These are phyloP conservation scores for Tanacetum coccineum DNA, from an alignment of 129 eudicot genomes.

Conservation along the genomic window DNA sequence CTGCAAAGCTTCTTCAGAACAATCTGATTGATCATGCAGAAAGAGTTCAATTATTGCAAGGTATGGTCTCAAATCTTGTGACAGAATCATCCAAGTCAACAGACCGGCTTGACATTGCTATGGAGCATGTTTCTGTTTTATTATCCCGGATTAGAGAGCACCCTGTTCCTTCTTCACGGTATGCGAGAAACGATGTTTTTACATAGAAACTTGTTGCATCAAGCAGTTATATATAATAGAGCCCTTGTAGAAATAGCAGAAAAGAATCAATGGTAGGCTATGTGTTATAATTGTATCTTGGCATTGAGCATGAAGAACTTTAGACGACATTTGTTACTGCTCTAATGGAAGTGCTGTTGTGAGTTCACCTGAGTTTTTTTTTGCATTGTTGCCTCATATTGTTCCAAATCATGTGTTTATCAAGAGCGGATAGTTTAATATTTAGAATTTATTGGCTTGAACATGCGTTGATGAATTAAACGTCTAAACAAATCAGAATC, in stretches of 20 bases:
- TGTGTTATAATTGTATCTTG: constrained; percentile 14
- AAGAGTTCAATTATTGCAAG: constrained; percentile 71
- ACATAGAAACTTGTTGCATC: constrained; percentile 28
- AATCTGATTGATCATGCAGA: constrained; percentile 58
- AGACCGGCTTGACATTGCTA: constrained; percentile 78
- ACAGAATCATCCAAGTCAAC: constrained; percentile 81
- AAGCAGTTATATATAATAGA: constrained; percentile 22
- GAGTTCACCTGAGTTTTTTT: background rate
- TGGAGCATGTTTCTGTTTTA: constrained; percentile 75
- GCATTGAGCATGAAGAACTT: constrained; percentile 18
- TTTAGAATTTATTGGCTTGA: no score
- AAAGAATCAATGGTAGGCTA: constrained; percentile 20
- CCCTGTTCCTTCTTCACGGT: constrained; percentile 52
- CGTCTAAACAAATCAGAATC: no score
- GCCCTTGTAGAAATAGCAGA: constrained; percentile 17
- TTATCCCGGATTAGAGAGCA: constrained; percentile 74
- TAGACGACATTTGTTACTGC: constrained; percentile 3
- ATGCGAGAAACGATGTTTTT: constrained; percentile 36
- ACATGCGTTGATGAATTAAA: no score
- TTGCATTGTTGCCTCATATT: background rate
- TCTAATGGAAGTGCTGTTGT: constrained; percentile 27
- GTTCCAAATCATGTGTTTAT: background rate
- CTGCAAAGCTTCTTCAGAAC: constrained; percentile 45
- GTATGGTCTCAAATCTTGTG: constrained; percentile 75
- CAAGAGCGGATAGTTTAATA: no score